Conservation (phyloP, 2,329 filamentous ascomycete genomes). For the Neobulgaria alba region DNA sequence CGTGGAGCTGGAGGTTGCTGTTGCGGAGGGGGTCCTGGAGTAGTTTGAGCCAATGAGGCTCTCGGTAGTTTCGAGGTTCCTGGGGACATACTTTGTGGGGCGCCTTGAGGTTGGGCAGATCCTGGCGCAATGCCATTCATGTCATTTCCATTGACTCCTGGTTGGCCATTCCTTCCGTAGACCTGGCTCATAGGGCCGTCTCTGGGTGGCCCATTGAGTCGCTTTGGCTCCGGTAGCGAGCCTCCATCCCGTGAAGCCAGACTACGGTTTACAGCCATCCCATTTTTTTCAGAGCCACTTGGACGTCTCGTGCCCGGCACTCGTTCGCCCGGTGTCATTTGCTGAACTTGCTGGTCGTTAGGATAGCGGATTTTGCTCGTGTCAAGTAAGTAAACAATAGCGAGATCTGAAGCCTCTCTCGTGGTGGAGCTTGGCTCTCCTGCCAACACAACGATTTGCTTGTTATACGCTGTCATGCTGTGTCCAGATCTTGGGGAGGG, state of each 20-base stretch:
- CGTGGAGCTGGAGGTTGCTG: slow-evolving; percentile 51
- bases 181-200: slow-evolving; percentile 32
- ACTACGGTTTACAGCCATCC: slow-evolving; percentile 20
- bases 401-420: slow-evolving; percentile 73
- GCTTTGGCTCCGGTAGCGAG: slow-evolving; percentile 36
- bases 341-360: slow-evolving; percentile 49
- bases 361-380: slow-evolving; percentile 96
- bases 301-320: slow-evolving; percentile 31
- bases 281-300: slow-evolving; percentile 35
- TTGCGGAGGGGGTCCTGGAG: slow-evolving; percentile 55
- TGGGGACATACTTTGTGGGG: slow-evolving; percentile 29
- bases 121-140: slow-evolving; percentile 27
- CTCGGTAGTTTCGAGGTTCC: slow-evolving; percentile 46
- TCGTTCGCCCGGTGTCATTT: slow-evolving; percentile 33
- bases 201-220: slow-evolving; percentile 33
- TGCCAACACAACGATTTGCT: slow-evolving; percentile 84
- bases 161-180: slow-evolving; percentile 22
- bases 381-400: slow-evolving; percentile 84
- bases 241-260: slow-evolving; percentile 25
- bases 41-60: slow-evolving; percentile 48
- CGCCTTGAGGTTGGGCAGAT: slow-evolving; percentile 25
- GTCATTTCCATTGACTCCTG: slow-evolving; percentile 32
- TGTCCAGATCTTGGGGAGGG: slow-evolving; percentile 90
- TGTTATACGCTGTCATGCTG: slow-evolving; percentile 93
- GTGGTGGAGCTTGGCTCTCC: slow-evolving; percentile 89